Base-by-base conservation (phyloP, 352 stramenopile genomes). In the Phytopythium aichiense region DNA sequence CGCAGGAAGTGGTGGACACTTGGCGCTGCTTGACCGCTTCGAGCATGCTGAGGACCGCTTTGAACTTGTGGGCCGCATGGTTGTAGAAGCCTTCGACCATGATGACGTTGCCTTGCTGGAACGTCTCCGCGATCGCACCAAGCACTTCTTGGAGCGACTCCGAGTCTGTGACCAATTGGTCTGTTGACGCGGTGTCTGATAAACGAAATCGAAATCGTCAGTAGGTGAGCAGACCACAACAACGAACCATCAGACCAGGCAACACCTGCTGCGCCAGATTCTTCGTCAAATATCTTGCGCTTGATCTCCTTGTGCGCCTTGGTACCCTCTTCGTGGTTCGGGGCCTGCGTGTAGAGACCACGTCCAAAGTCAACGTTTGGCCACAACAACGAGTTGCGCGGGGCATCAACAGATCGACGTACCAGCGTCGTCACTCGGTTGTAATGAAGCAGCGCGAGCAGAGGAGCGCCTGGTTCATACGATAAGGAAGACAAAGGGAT, bases 361-460 rank as follows among this genome's bases (percentile, higher is more conserved):
- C 3, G 2, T 23, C 25, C 28, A 28, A 18, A 16, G 7, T 20
- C n/a, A 20, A 9, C 23, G 20, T 2, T 42, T 43, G 9, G 28
- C 42, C 8, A 23, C 18, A 20, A 40, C 35, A 40, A 5, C 12
- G 28, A 31, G 35, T 40, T 11, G 30, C 8, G 16, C 15, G 4
- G 9, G 28, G 20, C 1, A 20, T 31, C 35, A 16, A 20, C 7
- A n/a, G 2, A 28, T 4, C 15, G 55, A 64, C 67, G 35, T 61
- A 89, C 81, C 65, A 81, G 53, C 20, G 48, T 69, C 1, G 67
- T 72, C 15, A 87, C 76, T 25, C 80, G 73, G 40, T 72, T 88
- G 60, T 74, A 92, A 45, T 92, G 83, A n/a, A 92, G 54, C 77
- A 87, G 81, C 1, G 83, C 83, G 18, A 92, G 65, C 33, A 92